Evolutionary conservation across 1,284 basidiomycete species (phyloP).

Genomic region (Sparassis latifolia): DNA sequence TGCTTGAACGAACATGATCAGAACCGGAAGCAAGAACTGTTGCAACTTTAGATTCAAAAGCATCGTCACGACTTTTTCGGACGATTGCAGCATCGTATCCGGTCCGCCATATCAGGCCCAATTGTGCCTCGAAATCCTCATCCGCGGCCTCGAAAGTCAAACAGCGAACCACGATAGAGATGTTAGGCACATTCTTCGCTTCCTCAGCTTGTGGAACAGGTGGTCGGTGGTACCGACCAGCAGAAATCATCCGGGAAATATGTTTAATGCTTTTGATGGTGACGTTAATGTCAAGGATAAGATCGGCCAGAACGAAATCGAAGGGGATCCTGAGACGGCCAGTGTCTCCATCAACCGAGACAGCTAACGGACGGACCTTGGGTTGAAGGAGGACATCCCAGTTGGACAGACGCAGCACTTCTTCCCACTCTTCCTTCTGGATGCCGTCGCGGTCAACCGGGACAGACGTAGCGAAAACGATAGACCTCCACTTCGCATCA

Average conservation of each 20-base stretch:
- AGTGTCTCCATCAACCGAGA: constrained; percentile 57
- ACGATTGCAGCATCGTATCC: constrained; percentile 73
- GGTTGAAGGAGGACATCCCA: constrained; percentile 38
- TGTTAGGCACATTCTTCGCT: constrained; percentile 65
- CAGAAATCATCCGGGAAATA: constrained; percentile 42
- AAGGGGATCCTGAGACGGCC: constrained; percentile 75
- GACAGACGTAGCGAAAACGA: constrained; percentile 38
- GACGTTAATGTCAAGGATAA: constrained; percentile 63
- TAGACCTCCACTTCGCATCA: constrained; percentile 28
- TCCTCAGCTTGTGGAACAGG: constrained; percentile 59
- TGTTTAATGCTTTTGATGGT: constrained; percentile 67
- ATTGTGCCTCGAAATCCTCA: constrained; percentile 77
- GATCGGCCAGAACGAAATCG: constrained; percentile 69
- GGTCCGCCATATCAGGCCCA: constrained; percentile 76
- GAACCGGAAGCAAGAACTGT: constrained; percentile 44
- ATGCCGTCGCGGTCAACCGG: constrained; percentile 29
- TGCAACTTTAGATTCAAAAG: constrained; percentile 75
- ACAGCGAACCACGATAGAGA: constrained; percentile 56
- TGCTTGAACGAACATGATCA: constrained; percentile 7
- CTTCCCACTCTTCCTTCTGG: constrained; percentile 62
- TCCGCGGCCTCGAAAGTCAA: constrained; percentile 82
- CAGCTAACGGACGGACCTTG: constrained; percentile 15
- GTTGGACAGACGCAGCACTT: constrained; percentile 60
- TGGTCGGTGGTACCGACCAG: constrained; percentile 41
- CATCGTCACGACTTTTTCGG: constrained; percentile 75